Conservation (phyloP, 2,329 filamentous ascomycete species). For the Tolypocladium endophyticum region DNA sequence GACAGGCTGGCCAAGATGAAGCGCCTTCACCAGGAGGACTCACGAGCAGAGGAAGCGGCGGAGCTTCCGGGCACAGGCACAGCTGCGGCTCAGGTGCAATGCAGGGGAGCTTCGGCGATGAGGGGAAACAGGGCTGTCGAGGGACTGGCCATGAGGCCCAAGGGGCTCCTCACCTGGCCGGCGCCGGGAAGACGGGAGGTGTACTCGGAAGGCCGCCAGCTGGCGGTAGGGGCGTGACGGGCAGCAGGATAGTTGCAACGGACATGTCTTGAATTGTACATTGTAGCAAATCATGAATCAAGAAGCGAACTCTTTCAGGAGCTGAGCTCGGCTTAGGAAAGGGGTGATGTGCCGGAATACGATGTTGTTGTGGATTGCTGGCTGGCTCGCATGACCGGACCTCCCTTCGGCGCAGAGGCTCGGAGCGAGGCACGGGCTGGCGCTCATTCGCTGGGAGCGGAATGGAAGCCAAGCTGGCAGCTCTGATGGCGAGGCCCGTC, state of each 20-base stretch:
- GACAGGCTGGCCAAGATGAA: not conserved
- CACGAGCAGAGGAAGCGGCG: not conserved
- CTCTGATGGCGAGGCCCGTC: not conserved
- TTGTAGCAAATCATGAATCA: not conserved
- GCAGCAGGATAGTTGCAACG: not conserved
- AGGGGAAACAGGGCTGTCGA: not conserved
- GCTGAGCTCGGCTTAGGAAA: not conserved
- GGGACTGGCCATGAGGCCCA: not conserved
- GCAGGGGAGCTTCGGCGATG: not conserved
- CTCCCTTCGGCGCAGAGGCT: not conserved
- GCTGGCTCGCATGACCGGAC: not conserved
- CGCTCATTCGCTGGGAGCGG: not conserved
- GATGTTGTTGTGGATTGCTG: not conserved
- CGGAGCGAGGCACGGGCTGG: not conserved
- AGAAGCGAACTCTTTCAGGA: not conserved
- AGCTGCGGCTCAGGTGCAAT: not conserved
- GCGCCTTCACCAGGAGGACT: not conserved
- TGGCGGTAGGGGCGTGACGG: constrained; percentile 1
- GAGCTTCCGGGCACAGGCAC: not conserved
- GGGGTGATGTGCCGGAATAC: not conserved
- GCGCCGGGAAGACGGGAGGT: not conserved
- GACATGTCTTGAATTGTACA: not conserved
- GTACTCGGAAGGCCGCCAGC: not conserved
- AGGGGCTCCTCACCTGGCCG: constrained; percentile 1
- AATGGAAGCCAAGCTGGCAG: not conserved